A percentile compares a stretch with the other conserved stretches of the same genome.
Evolutionary conservation across 352 stramenopile genomes (phyloP).

Genomic region (Aphanomyces euteiches): DNA sequence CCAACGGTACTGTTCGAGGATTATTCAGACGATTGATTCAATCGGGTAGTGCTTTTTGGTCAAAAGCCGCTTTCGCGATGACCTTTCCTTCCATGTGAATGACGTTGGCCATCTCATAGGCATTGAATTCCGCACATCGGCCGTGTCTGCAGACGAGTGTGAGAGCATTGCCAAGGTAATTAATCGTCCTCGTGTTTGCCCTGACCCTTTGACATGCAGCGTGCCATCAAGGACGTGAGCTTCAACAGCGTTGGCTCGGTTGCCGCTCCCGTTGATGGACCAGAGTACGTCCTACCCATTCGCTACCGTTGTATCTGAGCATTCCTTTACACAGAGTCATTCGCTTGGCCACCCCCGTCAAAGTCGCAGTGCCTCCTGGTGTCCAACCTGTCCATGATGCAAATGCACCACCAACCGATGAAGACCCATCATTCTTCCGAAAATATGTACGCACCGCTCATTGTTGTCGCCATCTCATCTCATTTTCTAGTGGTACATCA

Average conservation of each 20-base stretch:
- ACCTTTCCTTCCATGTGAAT: slow-evolving; percentile 78
- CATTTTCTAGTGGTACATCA: slow-evolving; percentile 73
- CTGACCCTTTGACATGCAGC: slow-evolving; percentile 30
- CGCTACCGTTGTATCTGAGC: background rate
- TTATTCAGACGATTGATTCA: background rate
- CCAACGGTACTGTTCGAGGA: slow-evolving; percentile 42
- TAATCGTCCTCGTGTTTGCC: background rate
- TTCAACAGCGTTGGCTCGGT: slow-evolving; percentile 54
- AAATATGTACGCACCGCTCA: slow-evolving; percentile 60
- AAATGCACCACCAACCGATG: slow-evolving; percentile 52
- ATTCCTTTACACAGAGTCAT: slow-evolving; percentile 12
- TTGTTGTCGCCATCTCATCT: too few species aligned
- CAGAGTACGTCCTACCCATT: slow-evolving; percentile 43
- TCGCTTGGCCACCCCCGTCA: slow-evolving; percentile 38
- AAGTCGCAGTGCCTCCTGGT: slow-evolving; percentile 59
- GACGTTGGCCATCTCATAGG: slow-evolving; percentile 70
- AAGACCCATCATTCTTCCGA: slow-evolving; percentile 75
- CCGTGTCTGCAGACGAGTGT: slow-evolving; percentile 42
- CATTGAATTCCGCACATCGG: slow-evolving; percentile 78
- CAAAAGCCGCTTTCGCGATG: slow-evolving; percentile 66
- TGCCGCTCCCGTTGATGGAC: slow-evolving; percentile 57
- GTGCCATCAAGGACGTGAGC: slow-evolving; percentile 55
- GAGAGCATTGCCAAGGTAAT: slow-evolving; percentile 51
- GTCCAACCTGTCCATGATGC: slow-evolving; percentile 73
- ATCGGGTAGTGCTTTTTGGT: slow-evolving; percentile 58